Base-by-base conservation (phyloP, 116 monocot genomes). In the Zostera marina region DNA sequence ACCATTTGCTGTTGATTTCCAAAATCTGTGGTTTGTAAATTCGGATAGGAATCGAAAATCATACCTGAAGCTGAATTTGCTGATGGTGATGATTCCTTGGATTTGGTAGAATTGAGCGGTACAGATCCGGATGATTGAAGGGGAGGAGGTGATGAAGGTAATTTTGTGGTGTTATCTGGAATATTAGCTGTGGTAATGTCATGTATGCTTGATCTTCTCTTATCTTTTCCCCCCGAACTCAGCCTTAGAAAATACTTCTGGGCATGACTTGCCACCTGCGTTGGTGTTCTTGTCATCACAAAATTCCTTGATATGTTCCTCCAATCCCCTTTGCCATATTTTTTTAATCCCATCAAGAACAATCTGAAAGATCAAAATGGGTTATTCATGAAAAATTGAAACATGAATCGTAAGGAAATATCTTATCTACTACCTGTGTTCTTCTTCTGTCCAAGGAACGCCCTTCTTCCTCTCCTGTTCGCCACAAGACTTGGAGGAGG, bases 221-320 rank as follows among this genome's bases (percentile, higher is more conserved):
- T 88, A 42, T 88, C 88, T 58, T 88, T 88, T 43, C 72, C 74
- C 16, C 80, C 83, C 0, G 88, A 77, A 52, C 77, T 80, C 13
- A 77, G 83, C 73, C 88, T 75, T 65, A 83, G 80, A 72, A 77
- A 88, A 68, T 83, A 88, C 67, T 88, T 88, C 64, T 88, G 83
- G 0, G 88, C 88, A 68, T 88, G 88, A 63, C 83, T 88, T 8
- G 83, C 88, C 8, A 88, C 56, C 62, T 88, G 88, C 1, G 88
- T 88, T 3, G 88, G 79, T 1, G 80, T 88, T 32, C 88, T 74
- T 5, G 73, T 72, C 39, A 66, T 58, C 22, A 88, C 88, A 40
- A 70, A 88, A 54, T 83, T 88, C 7, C 77, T 60, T 1, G 88
- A 83, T 9, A 88, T 88, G 73, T 77, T 88, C 46, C 83, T 82